Evolutionary conservation across 2,329 filamentous ascomycete species (phyloP).

Genomic region (Calonectria leucothoes): DNA sequence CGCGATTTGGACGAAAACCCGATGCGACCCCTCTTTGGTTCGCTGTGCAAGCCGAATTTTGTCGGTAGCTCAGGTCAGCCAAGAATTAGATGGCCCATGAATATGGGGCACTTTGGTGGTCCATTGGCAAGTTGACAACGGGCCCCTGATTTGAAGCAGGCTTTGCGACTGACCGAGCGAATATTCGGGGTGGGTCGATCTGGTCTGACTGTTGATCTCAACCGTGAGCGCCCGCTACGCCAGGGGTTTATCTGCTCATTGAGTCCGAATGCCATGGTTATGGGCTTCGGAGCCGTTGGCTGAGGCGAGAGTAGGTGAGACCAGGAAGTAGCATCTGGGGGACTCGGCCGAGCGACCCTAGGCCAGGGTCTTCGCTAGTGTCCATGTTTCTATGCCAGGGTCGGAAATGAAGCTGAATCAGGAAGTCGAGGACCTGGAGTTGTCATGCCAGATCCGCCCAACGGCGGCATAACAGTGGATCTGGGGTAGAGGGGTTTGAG

Average conservation of each 20-base stretch:
- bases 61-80: conserved; percentile 30
- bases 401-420: conserved; percentile 44
- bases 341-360: conserved; percentile 41
- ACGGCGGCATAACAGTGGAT: conserved; percentile 39
- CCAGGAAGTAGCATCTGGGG: conserved; percentile 32
- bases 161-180: conserved; percentile 21
- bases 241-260: conserved; percentile 38
- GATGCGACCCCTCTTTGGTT: conserved; percentile 31
- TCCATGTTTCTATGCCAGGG: conserved; percentile 15
- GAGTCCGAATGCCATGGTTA: conserved; percentile 22
- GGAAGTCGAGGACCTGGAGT: conserved; percentile 31
- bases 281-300: conserved; percentile 13
- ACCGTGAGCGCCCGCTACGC: conserved; percentile 25
- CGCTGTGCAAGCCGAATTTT: conserved; percentile 20
- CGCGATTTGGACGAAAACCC: conserved; percentile 22
- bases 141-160: conserved; percentile 14
- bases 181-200: conserved; percentile 30
- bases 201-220: conserved; percentile 36
- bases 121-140: conserved; percentile 9
- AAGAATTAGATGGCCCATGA: conserved; percentile 30
- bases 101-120: conserved; percentile 21
- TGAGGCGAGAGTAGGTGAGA: conserved; percentile 25
- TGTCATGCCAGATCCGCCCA: conserved; percentile 40
- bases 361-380: conserved; percentile 25
- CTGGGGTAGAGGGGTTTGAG: conserved; percentile 40